phyloP scores from a whole-genome alignment of 331 rosid genomes.

The Acacia concinna region DNA sequence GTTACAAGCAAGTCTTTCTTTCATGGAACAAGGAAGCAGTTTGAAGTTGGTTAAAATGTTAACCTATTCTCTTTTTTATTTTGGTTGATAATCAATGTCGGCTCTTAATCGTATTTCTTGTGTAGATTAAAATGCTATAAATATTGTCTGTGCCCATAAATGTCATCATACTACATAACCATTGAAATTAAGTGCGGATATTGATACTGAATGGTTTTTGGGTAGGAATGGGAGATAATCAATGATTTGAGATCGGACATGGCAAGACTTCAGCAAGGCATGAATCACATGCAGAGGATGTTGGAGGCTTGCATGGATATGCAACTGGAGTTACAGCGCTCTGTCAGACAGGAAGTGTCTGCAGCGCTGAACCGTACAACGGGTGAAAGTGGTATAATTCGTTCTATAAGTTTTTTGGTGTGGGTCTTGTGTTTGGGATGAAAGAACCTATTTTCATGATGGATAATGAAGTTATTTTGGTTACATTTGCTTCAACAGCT shows the following conservation, averaged over 20 bases:
- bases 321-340: slow-evolving; percentile 99
- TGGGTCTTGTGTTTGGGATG: neutral
- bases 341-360: slow-evolving; percentile 98
- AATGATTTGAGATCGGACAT: slow-evolving; percentile 93
- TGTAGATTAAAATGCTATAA: neutral
- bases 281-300: slow-evolving; percentile 99
- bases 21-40: slow-evolving; percentile 1
- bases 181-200: slow-evolving; percentile 23
- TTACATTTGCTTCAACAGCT: slow-evolving; percentile 9
- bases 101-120: neutral
- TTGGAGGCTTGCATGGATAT: slow-evolving; percentile 99
- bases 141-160: neutral
- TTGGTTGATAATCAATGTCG: neutral
- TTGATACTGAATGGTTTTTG: slow-evolving; percentile 21
- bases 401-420: neutral
- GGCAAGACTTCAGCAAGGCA: slow-evolving; percentile 99
- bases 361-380: slow-evolving; percentile 91
- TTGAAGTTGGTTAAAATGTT: slow-evolving; percentile 21
- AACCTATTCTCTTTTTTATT: neutral
- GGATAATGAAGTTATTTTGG: neutral
- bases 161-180: neutral
- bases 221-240: slow-evolving; percentile 97
- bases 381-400: slow-evolving; percentile 68
- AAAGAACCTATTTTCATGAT: slow-evolving; percentile 10
- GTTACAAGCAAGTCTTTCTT: neutral